Base-by-base conservation (phyloP, 495 filamentous ascomycete species). In the Pyrenula massariospora region DNA sequence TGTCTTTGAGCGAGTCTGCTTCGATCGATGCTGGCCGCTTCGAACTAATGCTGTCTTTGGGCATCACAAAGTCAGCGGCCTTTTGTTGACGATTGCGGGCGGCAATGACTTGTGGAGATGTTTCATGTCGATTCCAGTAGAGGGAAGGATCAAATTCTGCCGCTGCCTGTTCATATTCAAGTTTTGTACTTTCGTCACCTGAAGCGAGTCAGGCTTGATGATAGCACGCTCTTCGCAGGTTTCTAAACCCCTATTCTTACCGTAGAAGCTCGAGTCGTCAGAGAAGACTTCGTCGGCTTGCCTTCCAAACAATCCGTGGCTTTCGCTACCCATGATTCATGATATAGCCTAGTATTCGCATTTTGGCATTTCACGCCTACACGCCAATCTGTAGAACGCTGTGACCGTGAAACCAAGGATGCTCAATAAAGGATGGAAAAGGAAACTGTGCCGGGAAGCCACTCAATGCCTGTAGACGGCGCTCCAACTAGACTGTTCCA, bases 251-350 rank as follows among this genome's bases (percentile, higher is more conserved):
- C 20, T 10, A 8, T 42, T 50, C 57, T 56, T 70, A 81, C 85
- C 85, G 58, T 89, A 88, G 69, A 88, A 88, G 59, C 85, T 84
- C 2, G 85, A 88, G 31, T 88, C 83, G 48, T 83, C 83, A n/a
- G 81, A 84, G 55, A 84, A 59, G 8, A 71, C 53, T 5, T 42
- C 31, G 31, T 42, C 31, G 15, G 15, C 31, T 8, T 42, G 5
- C 8, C 5, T 8, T 42, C 31, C 15, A 8, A 15, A 15, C 31
- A 15, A 42, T 42, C 31, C 15, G 31, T 15, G 8, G 31, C n/a
- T n/a, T n/a, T n/a, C n/a, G n/a, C n/a, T n/a, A n/a, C n/a, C n/a
- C n/a, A n/a, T n/a, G n/a, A n/a, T n/a, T n/a, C n/a, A n/a, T n/a
- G n/a, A n/a, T n/a, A n/a, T n/a, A n/a, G n/a, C n/a, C n/a, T n/a